Evolutionary conservation across 2,329 filamentous ascomycete genomes (phyloP), one percentile per base, ranked within the genome.

Genomic region (Dissoconium aciculare): DNA sequence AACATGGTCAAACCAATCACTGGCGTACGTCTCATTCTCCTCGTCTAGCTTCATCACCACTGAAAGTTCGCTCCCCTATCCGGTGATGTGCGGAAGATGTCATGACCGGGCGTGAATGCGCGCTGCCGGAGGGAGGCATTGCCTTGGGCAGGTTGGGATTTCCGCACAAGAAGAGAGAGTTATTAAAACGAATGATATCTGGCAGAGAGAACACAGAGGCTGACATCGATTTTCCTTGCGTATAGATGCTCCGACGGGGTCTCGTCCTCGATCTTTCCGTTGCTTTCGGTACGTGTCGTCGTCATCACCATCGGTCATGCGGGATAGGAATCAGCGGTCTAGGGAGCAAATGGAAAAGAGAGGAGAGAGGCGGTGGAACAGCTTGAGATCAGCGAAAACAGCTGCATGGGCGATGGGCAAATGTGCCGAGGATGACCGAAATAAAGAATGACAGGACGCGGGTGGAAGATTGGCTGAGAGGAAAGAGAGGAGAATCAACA

Each of bases 251-350:
- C 59, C 69, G 70, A 55, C 64, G 69, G 54, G 64, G 63, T 51
- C 60, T 78, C 37, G 71, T 78, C 46, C 63, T 78, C 46, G 72
- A 78, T 57, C 60, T 78, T 48, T 71, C 68, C 49, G 69, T 74
- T 52, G 69, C 71, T 43, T 59, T 73, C 50, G 74, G 73, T 74
- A 62, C 56, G 71, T 63, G 26, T 15, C n/a, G 11, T 17, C 29
- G 14, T 28, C 12, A 24, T 16, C 27, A 29, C 17, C 16, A 23
- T 32, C 11, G 30, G n/a, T n/a, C n/a, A n/a, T n/a, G n/a, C n/a
- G n/a, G n/a, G n/a, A n/a, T 30, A 5, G 11, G 27, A 26, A 31
- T 14, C 21, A 23, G 19, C 15, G 21, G 19, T 27, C 31, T 31
- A 32, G 26, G 35, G 12, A 11, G 8, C 12, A 12, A 13, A 10